These are phyloP conservation scores for Ceratobasidium sp. DNA, from an alignment of 1,284 basidiomycete genomes.

Conservation along the genomic window DNA sequence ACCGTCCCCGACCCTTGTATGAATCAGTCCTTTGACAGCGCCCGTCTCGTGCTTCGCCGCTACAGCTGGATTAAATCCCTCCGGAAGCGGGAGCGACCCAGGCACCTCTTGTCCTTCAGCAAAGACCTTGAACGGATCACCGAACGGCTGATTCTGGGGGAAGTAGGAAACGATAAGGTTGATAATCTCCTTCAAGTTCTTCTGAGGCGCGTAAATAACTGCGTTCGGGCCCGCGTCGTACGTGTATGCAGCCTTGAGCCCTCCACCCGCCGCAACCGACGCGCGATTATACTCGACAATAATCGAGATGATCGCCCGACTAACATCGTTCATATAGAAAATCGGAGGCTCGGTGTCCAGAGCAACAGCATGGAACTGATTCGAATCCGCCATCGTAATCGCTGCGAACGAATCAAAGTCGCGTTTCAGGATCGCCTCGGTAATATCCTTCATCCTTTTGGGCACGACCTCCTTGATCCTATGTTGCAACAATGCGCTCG, in stretches of 20 bases:
- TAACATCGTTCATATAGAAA: slow-evolving; percentile 99
- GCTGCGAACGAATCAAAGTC: slow-evolving; percentile 93
- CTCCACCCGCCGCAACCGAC: slow-evolving; percentile 70
- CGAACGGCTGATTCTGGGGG: slow-evolving; percentile 81
- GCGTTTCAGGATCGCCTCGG: slow-evolving; percentile 78
- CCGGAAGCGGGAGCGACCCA: slow-evolving; percentile 58
- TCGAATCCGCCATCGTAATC: slow-evolving; percentile 97
- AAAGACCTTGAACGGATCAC: slow-evolving; percentile 80
- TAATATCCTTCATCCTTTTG: slow-evolving; percentile 86
- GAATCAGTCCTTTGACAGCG: slow-evolving; percentile 88
- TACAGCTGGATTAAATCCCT: slow-evolving; percentile 84
- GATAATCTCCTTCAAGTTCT: slow-evolving; percentile 83
- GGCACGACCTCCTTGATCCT: slow-evolving; percentile 92
- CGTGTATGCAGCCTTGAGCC: slow-evolving; percentile 93
- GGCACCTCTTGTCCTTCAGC: slow-evolving; percentile 49
- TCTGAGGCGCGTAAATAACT: slow-evolving; percentile 91
- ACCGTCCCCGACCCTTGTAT: slow-evolving; percentile 92
- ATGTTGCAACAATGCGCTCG: slow-evolving; percentile 89
- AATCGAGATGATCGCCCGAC: slow-evolving; percentile 84
- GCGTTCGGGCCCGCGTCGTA: slow-evolving; percentile 99
- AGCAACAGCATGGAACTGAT: slow-evolving; percentile 98
- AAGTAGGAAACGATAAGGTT: slow-evolving; percentile 84
- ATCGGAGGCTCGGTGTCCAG: slow-evolving; percentile 98
- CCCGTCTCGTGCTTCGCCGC: slow-evolving; percentile 80
- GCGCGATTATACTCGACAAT: slow-evolving; percentile 96